Base-by-base conservation (phyloP, 2,329 filamentous ascomycete genomes). In the Zymoseptoria brevis region DNA sequence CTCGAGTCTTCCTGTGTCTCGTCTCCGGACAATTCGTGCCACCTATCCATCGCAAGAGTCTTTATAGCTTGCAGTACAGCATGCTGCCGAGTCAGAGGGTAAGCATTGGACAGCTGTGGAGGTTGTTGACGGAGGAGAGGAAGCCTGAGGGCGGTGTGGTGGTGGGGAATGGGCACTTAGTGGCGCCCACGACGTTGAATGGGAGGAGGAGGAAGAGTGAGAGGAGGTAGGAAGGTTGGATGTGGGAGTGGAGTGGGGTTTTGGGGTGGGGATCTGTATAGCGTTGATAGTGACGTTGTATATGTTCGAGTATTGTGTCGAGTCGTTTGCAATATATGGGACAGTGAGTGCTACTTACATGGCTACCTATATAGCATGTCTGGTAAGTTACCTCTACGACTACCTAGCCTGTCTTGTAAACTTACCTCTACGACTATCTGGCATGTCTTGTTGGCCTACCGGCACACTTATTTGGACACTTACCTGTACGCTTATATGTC, bases 21-120 rank as follows among this genome's bases (percentile, higher is more conserved):
- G 79, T 92, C 22, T 96, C 90, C 0, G 94, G 94, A 60, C 89
- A 88, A 62, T 96, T 96, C 65, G 91, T 97, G 13, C 64, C 68
- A 50, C 93, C 95, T 0, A 95, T 99, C 54, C 92, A 96, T 72
- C 84, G 95, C 56, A 93, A 92, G 71, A 95, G 94, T 70, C 80
- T 99, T 55, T 99, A 99, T 75, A 95, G 90, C 67, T 79, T 99
- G 68, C 94, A 99, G 76, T 99, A 99, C 75, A 96, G 90, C 76
- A 97, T 97, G 90, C 81, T 99, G 49, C 95, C 95, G 0, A 88
- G 89, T 7, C 83, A 83, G 57, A 80, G 95, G 51, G 88, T 90
- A 0, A 86, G 87, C 1, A 88, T 97, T 59, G 80, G 83, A 67
- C 91, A 96, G 71, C 87, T 97, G 73, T 99, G 95, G 94, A 58